Conservation (phyloP, 257 asterid genomes). For the Cinchona pubescens region DNA sequence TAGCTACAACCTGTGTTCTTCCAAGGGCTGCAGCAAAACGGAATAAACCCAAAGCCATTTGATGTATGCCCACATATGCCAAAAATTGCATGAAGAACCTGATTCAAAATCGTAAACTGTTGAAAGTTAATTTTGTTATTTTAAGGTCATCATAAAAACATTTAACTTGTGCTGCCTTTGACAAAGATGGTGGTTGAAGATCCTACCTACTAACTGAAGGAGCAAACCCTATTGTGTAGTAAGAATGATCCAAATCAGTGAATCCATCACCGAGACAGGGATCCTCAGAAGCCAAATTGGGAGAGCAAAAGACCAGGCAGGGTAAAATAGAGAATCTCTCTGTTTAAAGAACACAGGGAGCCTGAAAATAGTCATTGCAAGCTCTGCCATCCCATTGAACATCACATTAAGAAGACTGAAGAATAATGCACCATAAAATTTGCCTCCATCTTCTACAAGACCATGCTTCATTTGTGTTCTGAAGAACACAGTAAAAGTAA, state of each 20-base stretch:
- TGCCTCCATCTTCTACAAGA: conserved; percentile 37
- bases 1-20: conserved; percentile 71
- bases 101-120: too few species aligned
- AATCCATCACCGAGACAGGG: conserved; percentile 65
- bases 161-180: too few species aligned
- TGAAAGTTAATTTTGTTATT: too few species aligned
- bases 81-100: conserved; percentile 74
- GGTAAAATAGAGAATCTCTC: conserved; percentile 67
- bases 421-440: conserved; percentile 75
- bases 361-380: conserved; percentile 69
- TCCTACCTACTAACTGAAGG: conserved; percentile 64
- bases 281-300: conserved; percentile 75
- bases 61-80: conserved; percentile 70
- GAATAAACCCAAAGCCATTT: conserved; percentile 76
- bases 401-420: conserved; percentile 73
- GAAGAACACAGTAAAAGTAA: conserved; percentile 65
- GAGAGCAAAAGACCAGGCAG: conserved; percentile 89
- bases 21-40: conserved; percentile 78
- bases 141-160: too few species aligned
- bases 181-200: too few species aligned
- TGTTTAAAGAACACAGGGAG: conserved; percentile 86
- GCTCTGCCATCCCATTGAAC: conserved; percentile 87
- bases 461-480: conserved; percentile 80
- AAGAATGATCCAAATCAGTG: conserved; percentile 63
- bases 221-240: conserved; percentile 83